Evolutionary conservation across 805 yeast species (phyloP).

Genomic region (Hanseniaspora occidentalis): DNA sequence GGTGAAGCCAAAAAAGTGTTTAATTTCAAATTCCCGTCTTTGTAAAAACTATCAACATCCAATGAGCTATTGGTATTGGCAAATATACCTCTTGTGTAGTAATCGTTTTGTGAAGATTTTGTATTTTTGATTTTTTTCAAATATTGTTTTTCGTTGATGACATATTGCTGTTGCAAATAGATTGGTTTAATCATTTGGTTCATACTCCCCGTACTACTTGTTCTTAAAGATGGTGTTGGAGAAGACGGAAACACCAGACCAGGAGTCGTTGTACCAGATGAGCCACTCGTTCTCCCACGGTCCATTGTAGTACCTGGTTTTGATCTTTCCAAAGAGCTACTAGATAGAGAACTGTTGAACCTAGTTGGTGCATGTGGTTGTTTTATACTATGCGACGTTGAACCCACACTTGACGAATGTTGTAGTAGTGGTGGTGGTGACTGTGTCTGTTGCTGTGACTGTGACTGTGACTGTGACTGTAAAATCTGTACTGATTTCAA

Average conservation of each 20-base stretch:
- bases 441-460: neutral
- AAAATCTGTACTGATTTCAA: too few species aligned
- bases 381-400: too few species aligned
- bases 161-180: conserved; percentile 3
- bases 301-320: neutral
- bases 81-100: conserved; percentile 6
- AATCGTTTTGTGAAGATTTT: conserved; percentile 4
- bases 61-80: conserved; percentile 2
- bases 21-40: neutral
- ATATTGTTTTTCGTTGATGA: conserved; percentile 8
- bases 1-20: neutral
- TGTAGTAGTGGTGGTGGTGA: neutral
- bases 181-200: neutral
- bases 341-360: neutral
- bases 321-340: neutral
- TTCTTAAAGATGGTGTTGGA: neutral
- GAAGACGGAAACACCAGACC: neutral
- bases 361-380: neutral
- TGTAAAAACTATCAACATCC: neutral
- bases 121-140: conserved; percentile 8
- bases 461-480: neutral
- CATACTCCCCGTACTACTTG: neutral
- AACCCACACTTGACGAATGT: too few species aligned
- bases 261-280: neutral
- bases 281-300: neutral